Evolutionary conservation across 345 rosid species (phyloP).

Genomic region (Tarenaya hassleriana): DNA sequence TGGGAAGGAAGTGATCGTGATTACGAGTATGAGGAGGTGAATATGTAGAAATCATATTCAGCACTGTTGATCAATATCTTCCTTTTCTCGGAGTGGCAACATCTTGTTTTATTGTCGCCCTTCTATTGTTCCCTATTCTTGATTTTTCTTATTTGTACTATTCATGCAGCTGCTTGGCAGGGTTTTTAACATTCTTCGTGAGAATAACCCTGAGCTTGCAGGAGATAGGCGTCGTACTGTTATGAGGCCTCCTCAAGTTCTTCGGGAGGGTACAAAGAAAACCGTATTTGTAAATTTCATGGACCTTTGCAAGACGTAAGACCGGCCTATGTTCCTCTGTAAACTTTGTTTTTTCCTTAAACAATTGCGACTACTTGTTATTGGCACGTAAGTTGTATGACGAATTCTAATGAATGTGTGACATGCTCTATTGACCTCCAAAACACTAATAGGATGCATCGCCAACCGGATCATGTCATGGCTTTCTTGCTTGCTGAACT

Average conservation of each 20-base stretch:
- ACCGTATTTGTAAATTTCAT: slow-evolving; percentile 90
- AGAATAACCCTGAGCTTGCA: slow-evolving; percentile 91
- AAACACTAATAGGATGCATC: slow-evolving; percentile 62
- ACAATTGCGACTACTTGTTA: not conserved
- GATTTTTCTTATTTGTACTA: slow-evolving; percentile 11
- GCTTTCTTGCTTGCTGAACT: slow-evolving; percentile 83
- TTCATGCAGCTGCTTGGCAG: slow-evolving; percentile 78
- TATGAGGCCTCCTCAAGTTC: slow-evolving; percentile 98
- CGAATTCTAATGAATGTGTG: slow-evolving; percentile 4
- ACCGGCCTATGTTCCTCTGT: slow-evolving; percentile 1
- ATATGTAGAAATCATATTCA: too few species aligned
- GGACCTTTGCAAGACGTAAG: slow-evolving; percentile 94
- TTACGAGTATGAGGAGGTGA: slow-evolving; percentile 82
- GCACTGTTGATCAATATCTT: too few species aligned
- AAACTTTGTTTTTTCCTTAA: not conserved
- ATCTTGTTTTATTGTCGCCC: slow-evolving; percentile 2
- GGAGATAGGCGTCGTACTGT: slow-evolving; percentile 97
- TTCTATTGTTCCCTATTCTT: not conserved
- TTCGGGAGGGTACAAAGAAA: slow-evolving; percentile 98
- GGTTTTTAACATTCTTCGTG: slow-evolving; percentile 82
- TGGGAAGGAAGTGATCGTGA: slow-evolving; percentile 98
- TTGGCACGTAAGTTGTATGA: too few species aligned
- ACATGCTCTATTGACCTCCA: not conserved
- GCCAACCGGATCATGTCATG: slow-evolving; percentile 94
- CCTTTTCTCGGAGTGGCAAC: not conserved